phyloP scores from a whole-genome alignment of 2,329 filamentous ascomycete genomes.

The Penicillium sp. region DNA sequence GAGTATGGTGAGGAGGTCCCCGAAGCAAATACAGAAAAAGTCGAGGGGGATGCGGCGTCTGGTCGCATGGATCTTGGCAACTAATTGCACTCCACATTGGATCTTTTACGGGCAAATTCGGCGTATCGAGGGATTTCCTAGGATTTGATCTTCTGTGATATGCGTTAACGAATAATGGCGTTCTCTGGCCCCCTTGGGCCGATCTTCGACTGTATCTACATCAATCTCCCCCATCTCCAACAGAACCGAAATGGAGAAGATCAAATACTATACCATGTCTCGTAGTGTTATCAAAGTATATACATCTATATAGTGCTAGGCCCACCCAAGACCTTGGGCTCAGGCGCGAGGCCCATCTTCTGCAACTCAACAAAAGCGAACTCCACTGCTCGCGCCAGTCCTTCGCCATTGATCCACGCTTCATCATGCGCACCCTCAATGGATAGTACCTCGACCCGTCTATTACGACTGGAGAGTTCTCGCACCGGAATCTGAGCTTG shows the following conservation, averaged over 20 bases:
- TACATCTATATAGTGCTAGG: background rate
- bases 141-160: conserved; percentile 20
- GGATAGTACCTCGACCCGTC: conserved; percentile 38
- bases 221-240: conserved; percentile 4
- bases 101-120: conserved; percentile 22
- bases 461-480: conserved; percentile 35
- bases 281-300: background rate
- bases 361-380: conserved; percentile 31
- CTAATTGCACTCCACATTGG: conserved; percentile 17
- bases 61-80: conserved; percentile 40
- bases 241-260: conserved; percentile 10
- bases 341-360: conserved; percentile 21
- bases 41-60: conserved; percentile 31
- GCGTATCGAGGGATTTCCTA: conserved; percentile 29
- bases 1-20: conserved; percentile 43
- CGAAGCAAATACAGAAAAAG: conserved; percentile 31
- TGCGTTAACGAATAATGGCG: conserved; percentile 30
- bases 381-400: conserved; percentile 40
- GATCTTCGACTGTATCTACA: conserved; percentile 24
- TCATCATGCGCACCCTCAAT: conserved; percentile 44
- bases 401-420: conserved; percentile 42
- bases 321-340: background rate
- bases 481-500: conserved; percentile 6
- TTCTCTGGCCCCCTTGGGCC: conserved; percentile 22
- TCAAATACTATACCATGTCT: background rate